Conservation (phyloP, 306 rosid species). For the Citrullus colocynthis region DNA sequence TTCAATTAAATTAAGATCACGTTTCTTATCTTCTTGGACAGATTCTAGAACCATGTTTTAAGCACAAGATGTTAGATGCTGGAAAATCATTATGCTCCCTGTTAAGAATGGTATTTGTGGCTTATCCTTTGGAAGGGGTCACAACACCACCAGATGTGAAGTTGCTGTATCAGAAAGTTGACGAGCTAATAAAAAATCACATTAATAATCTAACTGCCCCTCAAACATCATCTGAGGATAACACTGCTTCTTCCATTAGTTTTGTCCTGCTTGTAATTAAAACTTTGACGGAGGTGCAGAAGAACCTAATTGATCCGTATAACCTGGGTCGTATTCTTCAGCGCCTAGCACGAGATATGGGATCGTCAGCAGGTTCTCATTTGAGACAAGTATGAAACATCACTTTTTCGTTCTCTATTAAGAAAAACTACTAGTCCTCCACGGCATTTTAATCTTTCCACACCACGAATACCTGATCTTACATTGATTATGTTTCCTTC, state of each 20-base stretch:
- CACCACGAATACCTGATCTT: background rate
- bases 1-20: constrained; percentile 6
- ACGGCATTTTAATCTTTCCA: background rate
- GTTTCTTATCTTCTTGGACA: constrained; percentile 17
- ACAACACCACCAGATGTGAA: constrained; percentile 72
- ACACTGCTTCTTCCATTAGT: constrained; percentile 60
- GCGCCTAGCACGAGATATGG: constrained; percentile 90
- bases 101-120: constrained; percentile 88
- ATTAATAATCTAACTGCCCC: constrained; percentile 49
- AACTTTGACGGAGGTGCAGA: constrained; percentile 88
- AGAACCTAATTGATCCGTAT: constrained; percentile 71
- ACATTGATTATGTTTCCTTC: background rate
- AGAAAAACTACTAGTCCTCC: background rate
- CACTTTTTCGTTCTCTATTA: background rate
- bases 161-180: constrained; percentile 73
- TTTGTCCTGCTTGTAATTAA: constrained; percentile 78
- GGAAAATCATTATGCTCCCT: constrained; percentile 93
- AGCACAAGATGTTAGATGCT: constrained; percentile 78
- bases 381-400: constrained; percentile 66
- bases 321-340: constrained; percentile 82
- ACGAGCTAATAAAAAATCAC: constrained; percentile 84
- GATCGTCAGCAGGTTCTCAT: constrained; percentile 70
- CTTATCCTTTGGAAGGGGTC: constrained; percentile 82
- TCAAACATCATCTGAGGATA: constrained; percentile 76
- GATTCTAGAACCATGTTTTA: constrained; percentile 99